Evolutionary conservation across 139 green algal genomes (phyloP), one percentile per base, ranked within the genome.

Genomic region (Closterium sp.): DNA sequence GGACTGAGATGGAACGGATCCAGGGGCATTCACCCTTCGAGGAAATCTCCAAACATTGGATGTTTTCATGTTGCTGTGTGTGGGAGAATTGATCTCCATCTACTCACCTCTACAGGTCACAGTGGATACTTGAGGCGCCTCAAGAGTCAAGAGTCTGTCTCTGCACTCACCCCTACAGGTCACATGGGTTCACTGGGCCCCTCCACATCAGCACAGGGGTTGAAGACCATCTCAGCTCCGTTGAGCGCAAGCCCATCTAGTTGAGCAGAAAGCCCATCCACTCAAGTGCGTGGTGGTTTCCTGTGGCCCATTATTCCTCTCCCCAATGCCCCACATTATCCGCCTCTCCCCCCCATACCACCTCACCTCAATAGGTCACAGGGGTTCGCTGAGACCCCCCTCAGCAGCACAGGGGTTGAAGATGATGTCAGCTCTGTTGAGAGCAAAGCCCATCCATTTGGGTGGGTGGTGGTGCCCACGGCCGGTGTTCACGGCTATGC

Each of bases 211-310:
- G 97, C 97, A 5, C 95, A 96, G 12, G 97, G 97, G 95, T 99
- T 99, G 96, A 99, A 99, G 33, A 99, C 97, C 64, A 99, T 97
- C 95, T 99, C 97, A 2, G 98, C 98, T 38, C 98, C 98, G 92
- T 99, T 99, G 66, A 99, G 95, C 12, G 96, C 98, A 95, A 99
- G 1, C 88, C 97, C 95, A 96, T 92, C 98, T 98, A 99, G 94
- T 76, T 76, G 16, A 76, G 55, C 16, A n/a, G n/a, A n/a, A 95
- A 99, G 1, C 88, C 97, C 95, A 96, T 92, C 98, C 98, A 99
- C 94, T 76, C 25, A 1, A 76, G 55, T 16, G 55, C 16, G 55
- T 76, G 16, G 55, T 76, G 16, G n/a, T n/a, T n/a, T n/a, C n/a
- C n/a, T n/a, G n/a, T n/a, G n/a, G n/a, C n/a, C n/a, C n/a, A n/a